Evolutionary conservation across 768 basidiomycete genomes (phyloP).

Genomic region (Kwoniella heveanensis): DNA sequence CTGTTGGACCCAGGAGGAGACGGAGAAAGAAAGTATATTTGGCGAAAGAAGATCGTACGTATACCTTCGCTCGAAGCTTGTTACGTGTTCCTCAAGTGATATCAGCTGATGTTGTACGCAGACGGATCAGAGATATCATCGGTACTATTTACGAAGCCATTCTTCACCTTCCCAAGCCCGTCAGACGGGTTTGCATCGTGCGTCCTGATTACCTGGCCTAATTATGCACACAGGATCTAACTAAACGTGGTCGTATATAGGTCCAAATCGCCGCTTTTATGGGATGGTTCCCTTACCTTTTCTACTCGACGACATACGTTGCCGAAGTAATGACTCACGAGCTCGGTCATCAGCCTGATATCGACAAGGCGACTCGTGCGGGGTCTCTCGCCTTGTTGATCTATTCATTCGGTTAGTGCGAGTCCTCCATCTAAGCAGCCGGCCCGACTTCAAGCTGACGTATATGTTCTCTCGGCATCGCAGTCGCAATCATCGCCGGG

Average conservation of each 20-base stretch:
- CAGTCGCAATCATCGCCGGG: constrained; percentile 84
- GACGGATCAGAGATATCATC: constrained; percentile 71
- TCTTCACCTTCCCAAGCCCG: constrained; percentile 74
- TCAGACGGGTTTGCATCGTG: constrained; percentile 75
- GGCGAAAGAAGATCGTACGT: constrained; percentile 53
- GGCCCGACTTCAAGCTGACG: neutral
- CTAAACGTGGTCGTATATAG: constrained; percentile 58
- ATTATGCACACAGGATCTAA: neutral
- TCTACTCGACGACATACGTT: constrained; percentile 85
- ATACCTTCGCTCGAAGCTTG: too few species aligned
- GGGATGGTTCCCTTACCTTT: constrained; percentile 98
- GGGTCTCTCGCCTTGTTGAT: constrained; percentile 88
- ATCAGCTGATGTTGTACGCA: constrained; percentile 47
- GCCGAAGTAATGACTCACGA: constrained; percentile 92
- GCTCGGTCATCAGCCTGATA: constrained; percentile 70
- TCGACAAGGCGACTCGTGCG: constrained; percentile 77
- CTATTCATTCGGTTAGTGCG: constrained; percentile 76
- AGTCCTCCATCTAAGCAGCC: too few species aligned
- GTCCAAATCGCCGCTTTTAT: constrained; percentile 95
- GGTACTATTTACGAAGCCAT: constrained; percentile 75
- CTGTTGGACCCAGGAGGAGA: constrained; percentile 75
- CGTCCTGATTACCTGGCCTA: neutral
- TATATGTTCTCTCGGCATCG: constrained; percentile 68
- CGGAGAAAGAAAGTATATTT: constrained; percentile 60
- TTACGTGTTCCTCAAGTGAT: too few species aligned